Conservation (phyloP, 2,329 filamentous ascomycete species). For the Diaporthe longicolla region DNA sequence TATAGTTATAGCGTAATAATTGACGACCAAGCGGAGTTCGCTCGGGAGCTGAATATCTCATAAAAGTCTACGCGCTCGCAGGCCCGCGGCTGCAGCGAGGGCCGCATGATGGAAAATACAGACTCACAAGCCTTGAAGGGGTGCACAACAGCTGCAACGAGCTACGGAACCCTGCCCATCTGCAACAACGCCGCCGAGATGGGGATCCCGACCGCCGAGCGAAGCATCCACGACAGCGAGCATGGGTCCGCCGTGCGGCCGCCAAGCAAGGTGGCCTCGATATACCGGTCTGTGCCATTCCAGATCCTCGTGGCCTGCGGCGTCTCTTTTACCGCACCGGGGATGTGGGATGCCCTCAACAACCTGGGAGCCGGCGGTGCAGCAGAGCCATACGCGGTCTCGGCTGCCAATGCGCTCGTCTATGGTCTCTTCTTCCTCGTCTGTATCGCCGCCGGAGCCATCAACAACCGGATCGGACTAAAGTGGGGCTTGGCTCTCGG, state of each 20-base stretch:
- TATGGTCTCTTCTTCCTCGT: conserved; percentile 62
- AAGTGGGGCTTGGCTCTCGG: conserved; percentile 60
- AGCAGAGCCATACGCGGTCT: conserved; percentile 65
- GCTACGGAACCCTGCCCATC: conserved; percentile 22
- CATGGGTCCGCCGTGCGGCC: conserved; percentile 26
- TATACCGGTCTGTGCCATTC: conserved; percentile 40
- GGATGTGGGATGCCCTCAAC: conserved; percentile 71
- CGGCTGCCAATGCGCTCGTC: conserved; percentile 65
- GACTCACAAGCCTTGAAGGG: conserved; percentile 1
- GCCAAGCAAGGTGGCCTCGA: conserved; percentile 7
- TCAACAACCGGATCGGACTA: conserved; percentile 64
- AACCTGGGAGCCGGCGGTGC: conserved; percentile 66
- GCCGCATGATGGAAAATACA: conserved; percentile 4
- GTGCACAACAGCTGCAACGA: conserved; percentile 4
- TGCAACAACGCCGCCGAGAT: conserved; percentile 16
- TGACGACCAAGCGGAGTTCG: conserved; percentile 1
- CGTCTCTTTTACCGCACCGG: conserved; percentile 65
- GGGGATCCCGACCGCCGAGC: conserved; percentile 25
- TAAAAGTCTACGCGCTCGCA: conserved; percentile 16
- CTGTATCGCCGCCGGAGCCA: conserved; percentile 62
- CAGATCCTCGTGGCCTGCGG: conserved; percentile 49
- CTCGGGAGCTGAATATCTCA: conserved; percentile 1
- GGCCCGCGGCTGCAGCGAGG: not conserved
- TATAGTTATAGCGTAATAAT: conserved; percentile 32
- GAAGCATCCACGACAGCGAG: conserved; percentile 29